A percentile compares a stretch with the other conserved stretches of the same genome.
Evolutionary conservation across 169 alveolate genomes (phyloP).

Genomic region (Babesia caballi): DNA sequence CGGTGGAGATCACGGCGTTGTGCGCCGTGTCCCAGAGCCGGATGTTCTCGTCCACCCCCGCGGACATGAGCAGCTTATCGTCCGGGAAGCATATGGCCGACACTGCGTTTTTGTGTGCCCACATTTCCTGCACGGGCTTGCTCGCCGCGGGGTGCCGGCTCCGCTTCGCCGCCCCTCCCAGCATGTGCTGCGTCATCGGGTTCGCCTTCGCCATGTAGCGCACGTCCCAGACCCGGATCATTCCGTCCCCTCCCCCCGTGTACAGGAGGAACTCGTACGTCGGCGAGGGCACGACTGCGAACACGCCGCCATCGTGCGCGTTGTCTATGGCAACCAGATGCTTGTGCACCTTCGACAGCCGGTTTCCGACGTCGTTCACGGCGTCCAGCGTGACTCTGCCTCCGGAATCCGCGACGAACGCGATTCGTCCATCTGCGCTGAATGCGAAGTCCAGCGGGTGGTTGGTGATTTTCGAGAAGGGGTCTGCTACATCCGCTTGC

Average conservation of each 20-base stretch:
- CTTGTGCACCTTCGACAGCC: conserved; percentile 10
- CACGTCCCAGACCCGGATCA: conserved; percentile 72
- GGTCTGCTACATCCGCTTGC: background rate
- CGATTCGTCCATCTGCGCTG: conserved; percentile 25
- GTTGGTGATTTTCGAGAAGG: background rate
- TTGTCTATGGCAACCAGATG: conserved; percentile 19
- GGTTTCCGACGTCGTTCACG: conserved; percentile 34
- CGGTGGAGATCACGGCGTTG: conserved; percentile 19
- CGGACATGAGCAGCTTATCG: background rate
- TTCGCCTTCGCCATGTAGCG: conserved; percentile 18
- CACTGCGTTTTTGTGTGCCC: conserved; percentile 54
- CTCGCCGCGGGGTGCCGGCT: background rate
- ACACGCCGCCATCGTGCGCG: conserved; percentile 64
- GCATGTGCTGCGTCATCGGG: conserved; percentile 8
- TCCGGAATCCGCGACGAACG: conserved; percentile 43
- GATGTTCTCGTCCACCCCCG: conserved; percentile 44
- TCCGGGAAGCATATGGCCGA: conserved; percentile 36
- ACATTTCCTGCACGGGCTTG: conserved; percentile 38
- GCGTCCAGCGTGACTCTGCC: conserved; percentile 48
- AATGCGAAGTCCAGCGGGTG: conserved; percentile 39
- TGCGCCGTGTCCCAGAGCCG: conserved; percentile 37
- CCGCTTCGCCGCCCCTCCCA: background rate
- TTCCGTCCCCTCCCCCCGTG: conserved; percentile 80
- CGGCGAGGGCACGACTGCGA: conserved; percentile 54
- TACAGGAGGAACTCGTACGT: conserved; percentile 65